Conservation (phyloP, 352 stramenopile species). For the Phytophthora pseudosyringae region DNA sequence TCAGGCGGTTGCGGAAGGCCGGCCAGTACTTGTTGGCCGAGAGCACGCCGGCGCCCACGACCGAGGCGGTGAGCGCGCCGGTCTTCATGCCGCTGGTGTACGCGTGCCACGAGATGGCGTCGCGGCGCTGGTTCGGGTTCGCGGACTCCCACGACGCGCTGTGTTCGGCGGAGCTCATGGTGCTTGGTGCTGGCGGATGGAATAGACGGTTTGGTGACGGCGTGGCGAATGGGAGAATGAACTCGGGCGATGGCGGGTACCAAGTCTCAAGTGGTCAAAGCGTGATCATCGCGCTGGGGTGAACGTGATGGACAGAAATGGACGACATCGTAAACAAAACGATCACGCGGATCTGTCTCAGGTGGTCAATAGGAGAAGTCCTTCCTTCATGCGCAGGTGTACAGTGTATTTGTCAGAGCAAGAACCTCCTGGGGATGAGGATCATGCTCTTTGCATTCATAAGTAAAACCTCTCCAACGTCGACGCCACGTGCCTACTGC, state of each 20-base stretch:
- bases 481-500: conserved; percentile 7
- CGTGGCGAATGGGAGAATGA: conserved; percentile 27
- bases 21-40: conserved; percentile 61
- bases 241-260: conserved; percentile 1
- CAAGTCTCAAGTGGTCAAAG: background rate
- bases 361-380: background rate
- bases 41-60: conserved; percentile 38
- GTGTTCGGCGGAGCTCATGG: conserved; percentile 25
- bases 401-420: no score
- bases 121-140: conserved; percentile 53
- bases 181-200: background rate
- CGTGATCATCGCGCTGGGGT: conserved; percentile 26
- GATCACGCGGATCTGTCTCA: conserved; percentile 20
- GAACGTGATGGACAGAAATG: conserved; percentile 11
- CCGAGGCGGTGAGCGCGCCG: conserved; percentile 30
- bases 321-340: conserved; percentile 20
- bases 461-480: no score
- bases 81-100: conserved; percentile 58
- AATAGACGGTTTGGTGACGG: conserved; percentile 20
- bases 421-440: no score
- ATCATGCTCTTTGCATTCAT: no score
- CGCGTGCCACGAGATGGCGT: conserved; percentile 73
- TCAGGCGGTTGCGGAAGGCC: conserved; percentile 70
- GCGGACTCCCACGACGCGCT: conserved; percentile 29
- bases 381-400: no score